phyloP scores from a whole-genome alignment of 2,329 filamentous ascomycete species.

The Grosmannia clavigera region DNA sequence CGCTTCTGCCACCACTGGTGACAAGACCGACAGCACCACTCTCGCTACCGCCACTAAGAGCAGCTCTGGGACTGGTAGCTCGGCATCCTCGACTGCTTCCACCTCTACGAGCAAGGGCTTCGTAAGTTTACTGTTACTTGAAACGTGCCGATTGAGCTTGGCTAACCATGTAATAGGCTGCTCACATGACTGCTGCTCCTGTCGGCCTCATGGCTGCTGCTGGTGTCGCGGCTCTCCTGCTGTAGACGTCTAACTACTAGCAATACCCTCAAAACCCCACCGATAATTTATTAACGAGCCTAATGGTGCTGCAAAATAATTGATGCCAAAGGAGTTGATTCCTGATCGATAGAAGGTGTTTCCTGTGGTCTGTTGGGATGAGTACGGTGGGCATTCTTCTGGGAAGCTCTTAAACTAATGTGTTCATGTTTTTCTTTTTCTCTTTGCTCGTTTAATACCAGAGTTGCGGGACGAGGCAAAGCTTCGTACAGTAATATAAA shows the following conservation, averaged over 20 bases:
- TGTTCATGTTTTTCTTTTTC: conserved; percentile 2
- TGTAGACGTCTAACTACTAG: conserved; percentile 22
- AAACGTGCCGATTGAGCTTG: neutral
- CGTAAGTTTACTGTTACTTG: conserved; percentile 13
- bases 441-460: conserved; percentile 1
- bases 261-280: neutral
- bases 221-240: conserved; percentile 34
- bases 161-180: conserved; percentile 15
- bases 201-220: conserved; percentile 34
- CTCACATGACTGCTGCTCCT: conserved; percentile 32
- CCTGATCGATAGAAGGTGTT: neutral
- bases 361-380: neutral
- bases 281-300: neutral
- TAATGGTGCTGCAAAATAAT: neutral
- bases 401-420: neutral
- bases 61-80: neutral
- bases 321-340: neutral
- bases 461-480: neutral
- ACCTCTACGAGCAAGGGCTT: conserved; percentile 3
- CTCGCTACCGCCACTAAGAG: no score
- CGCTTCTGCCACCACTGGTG: neutral
- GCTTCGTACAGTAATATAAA: neutral
- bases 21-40: neutral
- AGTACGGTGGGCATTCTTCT: neutral
- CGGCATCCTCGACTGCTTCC: neutral